Percentiles rank a stretch among this genome's conserved stretches.
Evolutionary conservation across 768 basidiomycete species (phyloP).

Genomic region (Glaciozyma antarctica): DNA sequence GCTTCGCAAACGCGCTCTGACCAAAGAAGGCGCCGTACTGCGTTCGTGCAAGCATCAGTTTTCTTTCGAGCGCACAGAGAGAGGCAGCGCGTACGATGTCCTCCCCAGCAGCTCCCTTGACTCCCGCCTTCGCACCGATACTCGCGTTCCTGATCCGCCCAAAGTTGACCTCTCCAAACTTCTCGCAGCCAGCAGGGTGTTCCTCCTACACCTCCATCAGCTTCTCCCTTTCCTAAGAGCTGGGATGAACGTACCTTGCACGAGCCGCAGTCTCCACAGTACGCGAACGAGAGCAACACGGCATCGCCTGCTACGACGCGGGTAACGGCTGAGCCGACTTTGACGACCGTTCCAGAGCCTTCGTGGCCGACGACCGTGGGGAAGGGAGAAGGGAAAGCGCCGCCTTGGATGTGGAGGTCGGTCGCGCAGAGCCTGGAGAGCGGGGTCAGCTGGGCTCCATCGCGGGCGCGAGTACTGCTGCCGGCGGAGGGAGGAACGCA

Average conservation of each 20-base stretch:
- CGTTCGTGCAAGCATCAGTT: background rate
- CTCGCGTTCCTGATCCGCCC: conserved; percentile 6
- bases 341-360: conserved; percentile 10
- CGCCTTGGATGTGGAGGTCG: conserved; percentile 11
- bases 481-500: background rate
- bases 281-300: conserved; percentile 28
- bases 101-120: conserved; percentile 3
- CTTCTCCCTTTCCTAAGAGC: too few species aligned
- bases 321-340: conserved; percentile 7
- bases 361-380: conserved; percentile 22
- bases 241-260: background rate
- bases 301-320: conserved; percentile 10
- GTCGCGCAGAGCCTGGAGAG: conserved; percentile 25
- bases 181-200: conserved; percentile 27
- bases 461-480: background rate
- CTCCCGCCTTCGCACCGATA: background rate
- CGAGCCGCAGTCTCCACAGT: conserved; percentile 18
- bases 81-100: conserved; percentile 8
- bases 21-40: conserved; percentile 34
- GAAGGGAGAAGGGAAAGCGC: conserved; percentile 14
- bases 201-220: background rate
- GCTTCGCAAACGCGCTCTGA: conserved; percentile 29
- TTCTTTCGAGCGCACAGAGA: too few species aligned
- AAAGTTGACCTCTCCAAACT: conserved; percentile 26
- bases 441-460: background rate